Evolutionary conservation across 1,284 basidiomycete genomes (phyloP), one percentile per base, ranked within the genome.

Genomic region (Cutaneotrichosporon dermatis): DNA sequence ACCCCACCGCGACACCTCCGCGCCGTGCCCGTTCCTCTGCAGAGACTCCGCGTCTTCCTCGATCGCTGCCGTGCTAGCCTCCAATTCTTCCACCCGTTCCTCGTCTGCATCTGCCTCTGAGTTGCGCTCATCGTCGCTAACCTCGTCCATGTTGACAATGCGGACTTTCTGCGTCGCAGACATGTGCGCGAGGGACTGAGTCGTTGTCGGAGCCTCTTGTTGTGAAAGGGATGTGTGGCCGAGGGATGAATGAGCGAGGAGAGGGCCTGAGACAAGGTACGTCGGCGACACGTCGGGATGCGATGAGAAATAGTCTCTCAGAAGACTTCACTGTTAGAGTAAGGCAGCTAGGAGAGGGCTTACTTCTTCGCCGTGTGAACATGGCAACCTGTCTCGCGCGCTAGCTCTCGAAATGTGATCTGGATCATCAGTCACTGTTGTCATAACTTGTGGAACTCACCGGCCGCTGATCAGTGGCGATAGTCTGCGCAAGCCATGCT

Each of bases 111-210:
- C 69, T 13, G 59, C 61, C 49, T 76, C 73, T 4, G 69, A 71
- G 55, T 75, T 74, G 34, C 69, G 57, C 62, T 75, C 74, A 9
- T 64, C 73, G 49, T 76, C 74, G 36, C 63, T 66, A 57, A 69
- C 66, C 46, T 72, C 61, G 58, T 76, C 75, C 73, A 75, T 75
- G 61, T 76, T 72, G 4, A 74, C 72, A 12, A 76, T 73, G 42
- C 63, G 64, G 8, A 76, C 65, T 51, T 59, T 61, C 58, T 69
- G 68, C 10, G 65, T 72, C 4, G 66, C 66, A 4, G 56, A 61
- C 35, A 72, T 52, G 54, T 69, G 63, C 4, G 66, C 64, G 3
- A 73, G 59, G 2, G 67, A 66, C 55, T 69, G 69, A 2, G 67
- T 72, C 9, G 51, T 61, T 1, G 57, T 50, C 7, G 60, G 48